Base-by-base conservation (phyloP, 2,329 filamentous ascomycete genomes). In the Coniochaeta prunicola region DNA sequence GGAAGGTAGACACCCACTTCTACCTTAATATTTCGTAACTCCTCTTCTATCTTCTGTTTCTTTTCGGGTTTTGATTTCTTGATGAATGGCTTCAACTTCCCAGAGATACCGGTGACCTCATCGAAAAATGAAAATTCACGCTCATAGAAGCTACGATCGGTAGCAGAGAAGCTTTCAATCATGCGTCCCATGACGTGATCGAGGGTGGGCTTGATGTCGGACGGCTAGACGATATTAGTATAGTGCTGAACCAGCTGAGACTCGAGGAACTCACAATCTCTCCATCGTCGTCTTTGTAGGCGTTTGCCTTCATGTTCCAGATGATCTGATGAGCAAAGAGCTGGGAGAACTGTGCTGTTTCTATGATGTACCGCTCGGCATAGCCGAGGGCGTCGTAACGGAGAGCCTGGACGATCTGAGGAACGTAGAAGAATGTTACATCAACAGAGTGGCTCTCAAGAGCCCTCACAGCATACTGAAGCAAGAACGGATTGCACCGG, bases 221-320 rank as follows among this genome's bases (percentile, higher is more conserved):
- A 94, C 21, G 94, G 92, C 82, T 90, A 64, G 26, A 19, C 59
- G 64, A 19, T 26, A 21, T 28, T 38, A 12, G 50, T 36, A 40
- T 45, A 31, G 12, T 2, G 19, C 1, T 15, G 15, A 31, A 17
- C n/a, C 8, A 10, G 48, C 12, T 7, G 10, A 4, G 40, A 45
- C 38, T 21, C 8, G 4, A 17, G n/a, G 4, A 19, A 74, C 86
- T 79, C 77, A 90, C 87, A 63, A 96, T 84, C 66, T 89, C 85
- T 15, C 89, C 92, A 65, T 97, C 91, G 67, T 99, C 93, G 64
- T 99, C 96, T 72, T 97, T 99, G 80, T 90, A 99, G 1, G 92
- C 90, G 72, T 99, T 99, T 33, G 94, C 94, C 72, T 97, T 99
- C 89, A 99, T 99, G 71, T 99, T 99, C 94, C 96, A 99, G 70